Evolutionary conservation across 208 protist genomes (phyloP).

Genomic region (Spongospora subterranea): DNA sequence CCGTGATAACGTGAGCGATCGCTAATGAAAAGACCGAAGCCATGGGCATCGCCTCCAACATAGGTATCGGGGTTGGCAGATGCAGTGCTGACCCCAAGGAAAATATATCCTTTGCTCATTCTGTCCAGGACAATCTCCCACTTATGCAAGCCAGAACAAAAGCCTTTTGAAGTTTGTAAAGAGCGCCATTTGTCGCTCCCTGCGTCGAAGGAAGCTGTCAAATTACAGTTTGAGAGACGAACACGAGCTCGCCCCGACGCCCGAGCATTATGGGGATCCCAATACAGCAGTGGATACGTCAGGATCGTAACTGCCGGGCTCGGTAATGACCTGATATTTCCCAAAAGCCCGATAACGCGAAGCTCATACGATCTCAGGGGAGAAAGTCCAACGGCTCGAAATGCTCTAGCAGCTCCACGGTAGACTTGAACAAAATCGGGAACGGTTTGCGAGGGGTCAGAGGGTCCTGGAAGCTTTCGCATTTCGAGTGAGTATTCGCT

Average conservation of each 20-base stretch:
- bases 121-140: slow-evolving; percentile 41
- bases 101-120: slow-evolving; percentile 34
- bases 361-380: slow-evolving; percentile 16
- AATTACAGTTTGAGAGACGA: not conserved
- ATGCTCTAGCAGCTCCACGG: not conserved
- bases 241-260: slow-evolving; percentile 12
- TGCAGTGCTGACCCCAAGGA: not conserved
- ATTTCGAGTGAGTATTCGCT: slow-evolving; percentile 19
- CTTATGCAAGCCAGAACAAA: not conserved
- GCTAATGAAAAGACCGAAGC: slow-evolving; percentile 46
- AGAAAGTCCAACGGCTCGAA: not conserved
- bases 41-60: slow-evolving; percentile 28
- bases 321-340: not conserved
- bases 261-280: slow-evolving; percentile 22
- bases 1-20: slow-evolving; percentile 33
- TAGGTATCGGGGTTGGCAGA: slow-evolving; percentile 48
- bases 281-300: slow-evolving; percentile 22
- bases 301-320: not conserved
- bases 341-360: not conserved
- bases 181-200: slow-evolving; percentile 38
- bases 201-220: slow-evolving; percentile 37
- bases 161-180: not conserved
- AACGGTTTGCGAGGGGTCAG: not conserved
- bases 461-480: not conserved
- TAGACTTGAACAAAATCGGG: slow-evolving; percentile 8